Base-by-base conservation (phyloP, 2,329 filamentous ascomycete species). In the Aspergillus nomiae region DNA sequence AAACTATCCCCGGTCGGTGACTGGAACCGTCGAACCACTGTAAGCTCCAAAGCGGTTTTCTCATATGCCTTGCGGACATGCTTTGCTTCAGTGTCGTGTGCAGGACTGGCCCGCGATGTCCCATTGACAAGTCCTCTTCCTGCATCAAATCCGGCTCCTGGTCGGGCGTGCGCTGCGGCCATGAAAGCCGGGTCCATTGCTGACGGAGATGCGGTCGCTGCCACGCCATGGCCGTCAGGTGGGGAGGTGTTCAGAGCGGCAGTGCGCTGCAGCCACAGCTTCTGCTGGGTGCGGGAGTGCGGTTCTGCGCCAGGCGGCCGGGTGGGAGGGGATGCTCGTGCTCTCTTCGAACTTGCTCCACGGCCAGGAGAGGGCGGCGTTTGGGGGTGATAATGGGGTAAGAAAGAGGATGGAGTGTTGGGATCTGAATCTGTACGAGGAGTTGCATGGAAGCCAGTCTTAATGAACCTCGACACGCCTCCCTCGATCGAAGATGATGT, bases 401-500 rank as follows among this genome's bases (percentile, higher is more conserved):
- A 76, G 62, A 82, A 82, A 11, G 78, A 81, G 6, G 80, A 81
- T 3, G 81, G 78, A 4, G 80, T 80, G 57, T 80, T 80, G 5
- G 78, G 77, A 51, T 82, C 78, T 3, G 80, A 81, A 53, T 78
- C 80, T 5, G 77, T 76, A 45, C 75, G 73, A 51, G 75, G 76
- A n/a, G 74, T 73, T 19, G 71, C 70, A 55, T 73, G 71, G 4
- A 69, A 59, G 54, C 69, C 71, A 36, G 70, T 69, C 60, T 73
- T 71, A 38, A 83, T 78, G 62, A 83, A 83, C 54, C 77, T 75
- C 3, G 81, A 82, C 14, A 83, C 79, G 5, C 80, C 80, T 7
- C 78, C 79, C 69, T 82, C 81, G 38, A 79, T 78, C n/a, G 81
- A 82, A 3, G 80, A 81, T n/a, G 81, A 81, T 21, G 76, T 77